phyloP scores from a whole-genome alignment of 2,329 filamentous ascomycete species.

The Sclerotinia nivalis region DNA sequence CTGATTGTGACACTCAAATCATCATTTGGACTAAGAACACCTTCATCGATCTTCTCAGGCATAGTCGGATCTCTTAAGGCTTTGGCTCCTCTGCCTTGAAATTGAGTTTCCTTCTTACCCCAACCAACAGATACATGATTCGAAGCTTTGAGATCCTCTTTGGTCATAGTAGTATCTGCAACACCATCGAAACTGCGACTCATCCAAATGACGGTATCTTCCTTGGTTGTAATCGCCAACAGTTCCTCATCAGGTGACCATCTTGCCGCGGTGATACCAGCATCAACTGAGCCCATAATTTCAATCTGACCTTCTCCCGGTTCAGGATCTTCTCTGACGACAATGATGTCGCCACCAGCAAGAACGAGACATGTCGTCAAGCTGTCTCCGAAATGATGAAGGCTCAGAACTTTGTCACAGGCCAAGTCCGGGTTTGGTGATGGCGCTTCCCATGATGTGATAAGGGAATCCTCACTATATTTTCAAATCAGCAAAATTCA shows the following conservation, averaged over 20 bases:
- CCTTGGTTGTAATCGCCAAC: slow-evolving; percentile 77
- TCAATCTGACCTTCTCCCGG: slow-evolving; percentile 78
- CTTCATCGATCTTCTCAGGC: slow-evolving; percentile 87
- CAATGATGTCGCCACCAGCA: slow-evolving; percentile 85
- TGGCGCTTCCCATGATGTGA: slow-evolving; percentile 88
- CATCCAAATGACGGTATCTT: slow-evolving; percentile 84
- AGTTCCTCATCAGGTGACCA: slow-evolving; percentile 98
- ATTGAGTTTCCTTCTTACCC: slow-evolving; percentile 98
- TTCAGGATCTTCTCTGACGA: slow-evolving; percentile 71
- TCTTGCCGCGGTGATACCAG: slow-evolving; percentile 81
- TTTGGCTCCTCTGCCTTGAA: slow-evolving; percentile 85
- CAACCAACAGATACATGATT: slow-evolving; percentile 96
- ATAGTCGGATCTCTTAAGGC: slow-evolving; percentile 91
- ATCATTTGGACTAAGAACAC: slow-evolving; percentile 72
- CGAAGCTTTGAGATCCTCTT: slow-evolving; percentile 80
- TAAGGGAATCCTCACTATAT: slow-evolving; percentile 43
- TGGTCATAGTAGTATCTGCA: slow-evolving; percentile 68
- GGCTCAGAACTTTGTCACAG: slow-evolving; percentile 72
- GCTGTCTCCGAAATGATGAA: slow-evolving; percentile 85
- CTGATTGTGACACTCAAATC: slow-evolving; percentile 72
- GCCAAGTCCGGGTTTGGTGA: slow-evolving; percentile 74
- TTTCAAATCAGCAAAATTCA: slow-evolving; percentile 37
- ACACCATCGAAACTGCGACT: slow-evolving; percentile 86
- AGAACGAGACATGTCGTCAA: slow-evolving; percentile 78
- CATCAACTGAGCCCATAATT: slow-evolving; percentile 92